These are phyloP conservation scores for Chalciporus sphaerocephalus DNA, from an alignment of 768 basidiomycete genomes.

Conservation along the genomic window DNA sequence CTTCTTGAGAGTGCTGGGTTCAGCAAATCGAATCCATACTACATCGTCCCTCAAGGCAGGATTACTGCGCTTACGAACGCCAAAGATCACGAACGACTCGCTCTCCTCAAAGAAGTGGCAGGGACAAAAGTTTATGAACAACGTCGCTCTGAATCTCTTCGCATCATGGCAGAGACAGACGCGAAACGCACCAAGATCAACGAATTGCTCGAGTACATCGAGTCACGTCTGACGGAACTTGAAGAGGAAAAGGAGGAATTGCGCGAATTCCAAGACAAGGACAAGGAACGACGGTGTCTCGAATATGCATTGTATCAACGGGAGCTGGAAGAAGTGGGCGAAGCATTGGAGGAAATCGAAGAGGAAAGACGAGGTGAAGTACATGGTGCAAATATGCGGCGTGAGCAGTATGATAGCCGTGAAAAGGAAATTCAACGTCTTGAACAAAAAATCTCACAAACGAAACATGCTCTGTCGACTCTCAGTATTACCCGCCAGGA, in stretches of 20 bases:
- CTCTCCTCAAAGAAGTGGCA: slow-evolving; percentile 95
- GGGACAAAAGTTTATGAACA: slow-evolving; percentile 99
- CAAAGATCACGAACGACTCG: slow-evolving; percentile 89
- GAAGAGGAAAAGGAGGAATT: slow-evolving; percentile 98
- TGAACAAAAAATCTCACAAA: slow-evolving; percentile 66
- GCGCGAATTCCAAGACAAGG: slow-evolving; percentile 94
- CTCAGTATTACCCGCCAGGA: slow-evolving; percentile 67
- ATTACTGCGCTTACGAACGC: slow-evolving; percentile 96
- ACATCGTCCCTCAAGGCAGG: slow-evolving; percentile 96
- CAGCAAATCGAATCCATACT: slow-evolving; percentile 97
- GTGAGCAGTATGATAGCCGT: slow-evolving; percentile 76
- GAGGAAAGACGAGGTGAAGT: slow-evolving; percentile 79
- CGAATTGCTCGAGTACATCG: slow-evolving; percentile 87
- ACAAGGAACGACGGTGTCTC: slow-evolving; percentile 88
- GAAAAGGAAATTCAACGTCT: slow-evolving; percentile 84
- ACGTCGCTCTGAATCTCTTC: slow-evolving; percentile 84
- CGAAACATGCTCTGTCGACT: slow-evolving; percentile 68
- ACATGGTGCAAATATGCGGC: slow-evolving; percentile 75
- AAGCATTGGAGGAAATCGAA: slow-evolving; percentile 80
- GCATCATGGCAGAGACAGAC: slow-evolving; percentile 96
- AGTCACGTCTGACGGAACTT: slow-evolving; percentile 82
- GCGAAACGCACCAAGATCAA: slow-evolving; percentile 87
- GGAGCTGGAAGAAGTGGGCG: slow-evolving; percentile 84
- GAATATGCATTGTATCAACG: slow-evolving; percentile 93
- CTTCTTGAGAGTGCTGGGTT: slow-evolving; percentile 95